phyloP scores from a whole-genome alignment of 1,284 basidiomycete genomes.

The Retiboletus flavoniger region DNA sequence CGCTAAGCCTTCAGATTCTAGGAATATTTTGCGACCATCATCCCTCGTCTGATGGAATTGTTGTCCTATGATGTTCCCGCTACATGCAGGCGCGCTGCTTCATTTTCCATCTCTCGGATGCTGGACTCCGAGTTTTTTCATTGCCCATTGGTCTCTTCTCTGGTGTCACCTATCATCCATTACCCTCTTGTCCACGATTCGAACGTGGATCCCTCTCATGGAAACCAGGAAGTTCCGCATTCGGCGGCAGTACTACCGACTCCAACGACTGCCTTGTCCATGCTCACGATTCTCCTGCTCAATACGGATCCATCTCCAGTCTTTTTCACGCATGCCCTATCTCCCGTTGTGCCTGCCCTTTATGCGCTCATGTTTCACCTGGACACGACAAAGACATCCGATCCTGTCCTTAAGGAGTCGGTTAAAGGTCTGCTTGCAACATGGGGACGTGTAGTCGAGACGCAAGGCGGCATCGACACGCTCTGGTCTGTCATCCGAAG shows the following conservation, averaged over 20 bases:
- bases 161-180: constrained; percentile 48
- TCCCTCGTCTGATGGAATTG: constrained; percentile 53
- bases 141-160: constrained; percentile 35
- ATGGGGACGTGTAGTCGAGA: constrained; percentile 69
- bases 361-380: constrained; percentile 64
- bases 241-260: background rate
- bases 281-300: constrained; percentile 56
- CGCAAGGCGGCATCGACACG: constrained; percentile 52
- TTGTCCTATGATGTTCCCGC: constrained; percentile 43
- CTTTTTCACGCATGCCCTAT: constrained; percentile 62
- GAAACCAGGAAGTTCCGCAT: constrained; percentile 5
- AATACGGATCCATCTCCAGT: constrained; percentile 78
- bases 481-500: constrained; percentile 61
- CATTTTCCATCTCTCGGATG: constrained; percentile 68
- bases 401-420: constrained; percentile 59
- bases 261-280: constrained; percentile 45
- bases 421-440: constrained; percentile 60
- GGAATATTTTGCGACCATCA: constrained; percentile 59
- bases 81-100: constrained; percentile 58
- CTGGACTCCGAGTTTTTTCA: constrained; percentile 40
- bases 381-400: constrained; percentile 52
- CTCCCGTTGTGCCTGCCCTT: constrained; percentile 65
- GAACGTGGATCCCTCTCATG: background rate
- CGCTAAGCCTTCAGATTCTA: constrained; percentile 30
- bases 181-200: constrained; percentile 38